phyloP scores from a whole-genome alignment of 768 basidiomycete genomes.

The Kwoniella sp. region DNA sequence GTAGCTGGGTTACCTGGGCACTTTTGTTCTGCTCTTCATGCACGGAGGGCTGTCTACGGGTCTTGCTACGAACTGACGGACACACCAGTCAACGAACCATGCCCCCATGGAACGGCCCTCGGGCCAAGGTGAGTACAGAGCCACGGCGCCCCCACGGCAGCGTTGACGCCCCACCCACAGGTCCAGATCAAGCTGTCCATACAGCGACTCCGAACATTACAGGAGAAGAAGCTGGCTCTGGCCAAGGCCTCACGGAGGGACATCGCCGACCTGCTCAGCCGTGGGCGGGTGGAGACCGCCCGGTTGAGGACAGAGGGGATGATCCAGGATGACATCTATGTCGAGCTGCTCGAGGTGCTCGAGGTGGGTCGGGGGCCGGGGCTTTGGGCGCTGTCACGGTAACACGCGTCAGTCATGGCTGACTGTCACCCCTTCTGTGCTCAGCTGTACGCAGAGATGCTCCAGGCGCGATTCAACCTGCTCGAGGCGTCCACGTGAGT shows the following conservation, averaged over 20 bases:
- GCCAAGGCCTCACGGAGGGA: slow-evolving; percentile 58
- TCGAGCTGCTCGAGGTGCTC: slow-evolving; percentile 80
- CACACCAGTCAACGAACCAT: no score
- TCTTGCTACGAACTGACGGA: no score
- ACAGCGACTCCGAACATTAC: slow-evolving; percentile 68
- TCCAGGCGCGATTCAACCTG: slow-evolving; percentile 84
- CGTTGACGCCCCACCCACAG: slow-evolving; percentile 3
- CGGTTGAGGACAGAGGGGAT: slow-evolving; percentile 44
- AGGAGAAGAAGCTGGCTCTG: slow-evolving; percentile 85
- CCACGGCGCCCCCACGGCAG: not conserved
- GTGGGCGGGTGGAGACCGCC: slow-evolving; percentile 56
- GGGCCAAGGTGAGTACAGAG: slow-evolving; percentile 36
- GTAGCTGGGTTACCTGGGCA: no score
- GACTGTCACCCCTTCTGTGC: not conserved
- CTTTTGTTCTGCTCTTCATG: no score
- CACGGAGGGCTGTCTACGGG: no score
- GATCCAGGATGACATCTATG: slow-evolving; percentile 37
- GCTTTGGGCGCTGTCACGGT: not conserved
- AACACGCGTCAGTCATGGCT: not conserved
- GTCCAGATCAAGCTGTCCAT: slow-evolving; percentile 64
- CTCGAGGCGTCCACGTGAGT: slow-evolving; percentile 73
- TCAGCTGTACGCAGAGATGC: slow-evolving; percentile 80
- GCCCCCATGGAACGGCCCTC: slow-evolving; percentile 39
- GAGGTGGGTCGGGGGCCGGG: slow-evolving; percentile 53
- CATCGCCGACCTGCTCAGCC: slow-evolving; percentile 49